phyloP scores from a whole-genome alignment of 2,329 filamentous ascomycete genomes.

The Ophiostoma triangulosporum region DNA sequence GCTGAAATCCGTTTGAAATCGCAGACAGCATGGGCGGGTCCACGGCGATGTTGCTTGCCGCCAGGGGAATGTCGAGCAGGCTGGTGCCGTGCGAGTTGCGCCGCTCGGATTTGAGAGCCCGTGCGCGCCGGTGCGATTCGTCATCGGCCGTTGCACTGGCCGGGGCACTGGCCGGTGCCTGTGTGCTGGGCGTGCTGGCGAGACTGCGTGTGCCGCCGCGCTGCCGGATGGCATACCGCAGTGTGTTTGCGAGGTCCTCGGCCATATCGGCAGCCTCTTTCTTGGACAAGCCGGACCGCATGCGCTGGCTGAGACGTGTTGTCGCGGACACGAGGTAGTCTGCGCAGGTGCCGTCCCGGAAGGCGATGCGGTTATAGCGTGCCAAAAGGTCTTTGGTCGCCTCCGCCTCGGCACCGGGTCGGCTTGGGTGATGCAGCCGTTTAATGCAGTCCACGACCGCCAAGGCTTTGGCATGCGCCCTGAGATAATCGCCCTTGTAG shows the following conservation, averaged over 20 bases:
- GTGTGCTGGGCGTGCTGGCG: not conserved
- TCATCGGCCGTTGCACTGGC: too few relatives aligned
- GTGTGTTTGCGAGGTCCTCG: not conserved
- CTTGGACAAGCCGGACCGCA: not conserved
- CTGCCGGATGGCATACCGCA: not conserved
- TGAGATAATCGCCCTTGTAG: not conserved
- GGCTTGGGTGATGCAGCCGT: not conserved
- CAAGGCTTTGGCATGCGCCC: not conserved
- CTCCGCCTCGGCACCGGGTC: not conserved
- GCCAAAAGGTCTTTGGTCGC: not conserved
- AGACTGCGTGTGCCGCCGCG: too few relatives aligned
- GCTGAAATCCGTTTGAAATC: not conserved
- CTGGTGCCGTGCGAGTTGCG: too few relatives aligned
- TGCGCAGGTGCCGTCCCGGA: conserved; percentile 1
- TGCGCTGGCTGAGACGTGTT: not conserved
- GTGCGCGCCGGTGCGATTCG: too few relatives aligned
- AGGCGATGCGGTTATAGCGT: not conserved
- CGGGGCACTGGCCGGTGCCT: too few relatives aligned
- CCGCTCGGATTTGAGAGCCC: too few relatives aligned
- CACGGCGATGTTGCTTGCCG: not conserved
- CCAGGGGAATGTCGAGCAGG: not conserved
- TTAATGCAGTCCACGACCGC: not conserved
- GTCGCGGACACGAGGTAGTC: not conserved
- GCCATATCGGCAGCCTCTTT: not conserved
- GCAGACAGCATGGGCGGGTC: not conserved